Percentiles rank a stretch among this genome's conserved stretches.
Evolutionary conservation across 2,329 filamentous ascomycete species (phyloP).

Genomic region (Drechmeria coniospora): DNA sequence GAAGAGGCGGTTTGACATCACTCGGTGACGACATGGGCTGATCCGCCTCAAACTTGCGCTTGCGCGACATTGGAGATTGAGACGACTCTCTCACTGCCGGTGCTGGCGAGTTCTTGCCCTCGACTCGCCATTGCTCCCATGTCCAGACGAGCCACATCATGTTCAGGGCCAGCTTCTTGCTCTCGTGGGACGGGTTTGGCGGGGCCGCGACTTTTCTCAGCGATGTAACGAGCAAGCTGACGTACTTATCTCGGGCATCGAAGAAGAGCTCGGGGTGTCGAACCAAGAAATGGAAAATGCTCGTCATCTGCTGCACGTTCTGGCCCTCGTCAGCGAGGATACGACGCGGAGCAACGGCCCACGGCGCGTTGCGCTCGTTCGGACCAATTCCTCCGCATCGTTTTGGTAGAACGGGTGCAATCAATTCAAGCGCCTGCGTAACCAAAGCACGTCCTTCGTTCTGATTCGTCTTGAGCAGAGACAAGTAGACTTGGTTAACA

Average conservation of each 20-base stretch:
- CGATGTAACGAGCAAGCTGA: constrained; percentile 74
- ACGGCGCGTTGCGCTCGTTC: constrained; percentile 62
- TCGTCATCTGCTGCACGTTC: constrained; percentile 89
- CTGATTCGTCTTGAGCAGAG: constrained; percentile 80
- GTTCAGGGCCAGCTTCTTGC: constrained; percentile 78
- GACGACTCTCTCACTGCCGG: constrained; percentile 26
- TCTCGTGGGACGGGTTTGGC: constrained; percentile 76
- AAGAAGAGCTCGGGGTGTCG: constrained; percentile 89
- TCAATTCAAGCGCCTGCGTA: constrained; percentile 83
- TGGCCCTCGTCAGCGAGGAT: constrained; percentile 89
- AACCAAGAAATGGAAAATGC: constrained; percentile 94
- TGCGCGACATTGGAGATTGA: constrained; percentile 58
- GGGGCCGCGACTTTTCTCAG: constrained; percentile 75
- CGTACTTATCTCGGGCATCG: constrained; percentile 82
- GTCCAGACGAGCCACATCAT: constrained; percentile 82
- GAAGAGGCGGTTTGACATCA: constrained; percentile 22
- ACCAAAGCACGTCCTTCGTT: constrained; percentile 87
- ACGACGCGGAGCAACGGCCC: constrained; percentile 79
- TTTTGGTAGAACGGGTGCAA: constrained; percentile 87
- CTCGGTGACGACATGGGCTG: constrained; percentile 38
- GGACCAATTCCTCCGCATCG: constrained; percentile 55
- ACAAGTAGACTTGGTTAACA: constrained; percentile 85
- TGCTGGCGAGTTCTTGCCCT: constrained; percentile 29
- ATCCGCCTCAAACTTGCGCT: constrained; percentile 61
- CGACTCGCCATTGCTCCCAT: constrained; percentile 78